A percentile compares a stretch with the other conserved stretches of the same genome.
phyloP scores from a whole-genome alignment of 2,329 filamentous ascomycete species.

The Elsinoe ampelina region DNA sequence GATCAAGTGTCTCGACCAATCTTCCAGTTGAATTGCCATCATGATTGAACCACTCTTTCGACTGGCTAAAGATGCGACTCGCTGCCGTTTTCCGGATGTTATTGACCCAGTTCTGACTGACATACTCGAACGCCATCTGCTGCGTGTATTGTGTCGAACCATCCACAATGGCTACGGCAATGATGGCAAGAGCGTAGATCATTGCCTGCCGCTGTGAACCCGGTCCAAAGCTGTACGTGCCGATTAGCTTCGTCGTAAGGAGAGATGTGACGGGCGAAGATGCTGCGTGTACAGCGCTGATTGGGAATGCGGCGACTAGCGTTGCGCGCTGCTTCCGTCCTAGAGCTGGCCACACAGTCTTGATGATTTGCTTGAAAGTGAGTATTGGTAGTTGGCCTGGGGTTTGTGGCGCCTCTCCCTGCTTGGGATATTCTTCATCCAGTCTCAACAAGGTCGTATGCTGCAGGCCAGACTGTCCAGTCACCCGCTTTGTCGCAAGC shows the following conservation, averaged over 20 bases:
- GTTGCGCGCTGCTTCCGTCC: slow-evolving; percentile 41
- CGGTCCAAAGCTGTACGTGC: slow-evolving; percentile 53
- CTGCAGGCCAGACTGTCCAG: too few relatives aligned
- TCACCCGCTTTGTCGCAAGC: too few relatives aligned
- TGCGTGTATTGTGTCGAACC: slow-evolving; percentile 55
- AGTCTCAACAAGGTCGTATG: background rate
- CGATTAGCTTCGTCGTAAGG: slow-evolving; percentile 62
- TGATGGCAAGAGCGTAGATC: slow-evolving; percentile 60
- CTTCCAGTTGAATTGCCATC: slow-evolving; percentile 53
- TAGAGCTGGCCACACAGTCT: slow-evolving; percentile 62
- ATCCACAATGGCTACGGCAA: slow-evolving; percentile 59
- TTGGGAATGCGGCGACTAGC: slow-evolving; percentile 52
- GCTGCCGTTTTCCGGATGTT: slow-evolving; percentile 59
- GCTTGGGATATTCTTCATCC: background rate
- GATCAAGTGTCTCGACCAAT: slow-evolving; percentile 64
- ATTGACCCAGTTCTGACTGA: slow-evolving; percentile 70
- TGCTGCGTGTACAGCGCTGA: slow-evolving; percentile 55
- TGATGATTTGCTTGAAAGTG: slow-evolving; percentile 47
- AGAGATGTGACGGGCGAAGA: slow-evolving; percentile 68
- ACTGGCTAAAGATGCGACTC: slow-evolving; percentile 62
- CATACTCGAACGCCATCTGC: slow-evolving; percentile 62
- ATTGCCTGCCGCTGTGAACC: slow-evolving; percentile 44
- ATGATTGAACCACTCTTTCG: slow-evolving; percentile 67
- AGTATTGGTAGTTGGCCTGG: background rate
- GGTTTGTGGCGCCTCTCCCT: background rate